These are phyloP conservation scores for Quercus aquifolioides DNA, from an alignment of 306 rosid species.

Conservation along the genomic window DNA sequence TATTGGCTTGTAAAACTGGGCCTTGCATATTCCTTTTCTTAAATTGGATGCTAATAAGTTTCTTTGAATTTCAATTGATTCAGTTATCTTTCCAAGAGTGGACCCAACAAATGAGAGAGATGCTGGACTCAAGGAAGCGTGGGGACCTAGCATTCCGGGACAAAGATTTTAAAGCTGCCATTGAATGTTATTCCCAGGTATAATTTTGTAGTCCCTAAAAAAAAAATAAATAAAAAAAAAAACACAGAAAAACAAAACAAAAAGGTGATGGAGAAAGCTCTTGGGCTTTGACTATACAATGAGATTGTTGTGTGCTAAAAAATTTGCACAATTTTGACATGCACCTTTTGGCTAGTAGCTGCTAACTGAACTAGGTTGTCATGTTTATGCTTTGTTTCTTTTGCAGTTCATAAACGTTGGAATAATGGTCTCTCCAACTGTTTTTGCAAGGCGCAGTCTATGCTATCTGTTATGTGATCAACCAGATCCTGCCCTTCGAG, in stretches of 20 bases:
- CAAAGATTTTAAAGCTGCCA: constrained; percentile 80
- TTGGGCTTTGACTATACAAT: background rate
- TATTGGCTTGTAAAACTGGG: constrained; percentile 12
- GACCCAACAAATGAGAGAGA: constrained; percentile 98
- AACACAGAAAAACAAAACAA: too few relatives aligned
- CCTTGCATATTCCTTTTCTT: constrained; percentile 15
- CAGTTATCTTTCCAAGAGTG: constrained; percentile 99
- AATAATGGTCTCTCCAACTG: constrained; percentile 92
- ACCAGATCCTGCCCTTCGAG: constrained; percentile 92
- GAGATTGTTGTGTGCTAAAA: background rate
- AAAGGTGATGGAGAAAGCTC: background rate
- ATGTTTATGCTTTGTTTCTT: background rate
- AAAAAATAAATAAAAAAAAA: background rate
- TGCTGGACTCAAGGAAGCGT: constrained; percentile 93
- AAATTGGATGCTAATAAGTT: constrained; percentile 23
- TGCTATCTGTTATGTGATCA: constrained; percentile 89
- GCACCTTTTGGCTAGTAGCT: background rate
- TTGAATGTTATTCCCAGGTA: constrained; percentile 96
- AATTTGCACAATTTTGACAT: background rate
- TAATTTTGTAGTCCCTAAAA: constrained; percentile 7
- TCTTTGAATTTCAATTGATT: constrained; percentile 30
- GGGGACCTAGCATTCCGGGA: constrained; percentile 94
- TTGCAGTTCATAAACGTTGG: constrained; percentile 89
- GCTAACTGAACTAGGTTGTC: background rate
- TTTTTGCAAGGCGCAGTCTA: constrained; percentile 90